Conservation (phyloP, 805 yeast genomes). For the Pichia exigua region DNA sequence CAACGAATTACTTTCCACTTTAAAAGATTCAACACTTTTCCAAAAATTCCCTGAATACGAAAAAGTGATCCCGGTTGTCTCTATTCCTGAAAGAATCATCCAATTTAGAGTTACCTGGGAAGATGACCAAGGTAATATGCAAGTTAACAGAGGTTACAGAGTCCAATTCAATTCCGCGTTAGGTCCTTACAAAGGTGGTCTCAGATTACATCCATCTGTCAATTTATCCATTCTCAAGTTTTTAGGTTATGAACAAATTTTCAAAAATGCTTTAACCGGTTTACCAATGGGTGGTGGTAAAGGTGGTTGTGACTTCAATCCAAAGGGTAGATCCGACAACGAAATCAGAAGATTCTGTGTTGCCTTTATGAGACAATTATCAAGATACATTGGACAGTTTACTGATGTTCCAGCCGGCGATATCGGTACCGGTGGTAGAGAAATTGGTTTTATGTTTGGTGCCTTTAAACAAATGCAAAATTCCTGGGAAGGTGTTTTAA, state of each 20-base stretch:
- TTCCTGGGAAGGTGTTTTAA: slow-evolving; percentile 93
- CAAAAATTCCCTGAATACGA: slow-evolving; percentile 82
- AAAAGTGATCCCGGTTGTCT: slow-evolving; percentile 80
- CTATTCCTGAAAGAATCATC: slow-evolving; percentile 91
- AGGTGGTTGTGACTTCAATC: slow-evolving; percentile 98
- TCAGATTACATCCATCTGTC: slow-evolving; percentile 95
- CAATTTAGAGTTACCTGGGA: slow-evolving; percentile 99
- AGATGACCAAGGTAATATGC: slow-evolving; percentile 84
- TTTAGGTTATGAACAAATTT: slow-evolving; percentile 96
- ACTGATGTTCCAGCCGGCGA: slow-evolving; percentile 99
- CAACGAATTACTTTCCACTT: slow-evolving; percentile 82
- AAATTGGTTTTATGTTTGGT: slow-evolving; percentile 91
- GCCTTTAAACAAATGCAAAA: slow-evolving; percentile 89
- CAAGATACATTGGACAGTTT: slow-evolving; percentile 93
- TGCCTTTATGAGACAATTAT: slow-evolving; percentile 91
- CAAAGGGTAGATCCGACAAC: slow-evolving; percentile 85
- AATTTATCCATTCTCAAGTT: slow-evolving; percentile 92
- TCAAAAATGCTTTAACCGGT: slow-evolving; percentile 97
- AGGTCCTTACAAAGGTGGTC: slow-evolving; percentile 99
- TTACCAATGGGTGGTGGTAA: slow-evolving; percentile 98
- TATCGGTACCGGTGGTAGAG: slow-evolving; percentile 97
- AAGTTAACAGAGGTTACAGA: slow-evolving; percentile 96
- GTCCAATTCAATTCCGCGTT: slow-evolving; percentile 97
- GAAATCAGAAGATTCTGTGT: slow-evolving; percentile 97
- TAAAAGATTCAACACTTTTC: slow-evolving; percentile 88